A percentile compares a stretch with the other conserved stretches of the same genome.
phyloP scores from a whole-genome alignment of 148 eudicot species.

The Polygonum aviculare region DNA sequence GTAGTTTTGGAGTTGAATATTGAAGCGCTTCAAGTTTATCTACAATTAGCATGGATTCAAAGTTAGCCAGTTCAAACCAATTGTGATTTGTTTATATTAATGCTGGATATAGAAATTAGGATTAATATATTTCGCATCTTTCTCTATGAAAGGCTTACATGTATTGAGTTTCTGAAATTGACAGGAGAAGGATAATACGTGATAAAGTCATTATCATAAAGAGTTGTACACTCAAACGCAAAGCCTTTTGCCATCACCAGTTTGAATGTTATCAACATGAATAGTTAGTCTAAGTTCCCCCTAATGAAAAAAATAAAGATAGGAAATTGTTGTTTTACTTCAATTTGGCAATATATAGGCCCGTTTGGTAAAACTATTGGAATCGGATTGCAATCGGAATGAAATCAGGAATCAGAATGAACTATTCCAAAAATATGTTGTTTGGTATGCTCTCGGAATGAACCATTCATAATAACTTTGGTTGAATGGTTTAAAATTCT shows the following conservation, averaged over 20 bases:
- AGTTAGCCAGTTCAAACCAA: neutral
- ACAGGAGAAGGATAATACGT: neutral
- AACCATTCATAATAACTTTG: too few relatives aligned
- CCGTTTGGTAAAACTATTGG: too few relatives aligned
- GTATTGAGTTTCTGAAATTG: neutral
- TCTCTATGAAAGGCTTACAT: neutral
- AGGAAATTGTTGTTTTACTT: neutral
- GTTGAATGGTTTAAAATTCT: too few relatives aligned
- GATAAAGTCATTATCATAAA: conserved; percentile 4
- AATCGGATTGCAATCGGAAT: too few relatives aligned
- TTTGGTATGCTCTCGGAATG: too few relatives aligned
- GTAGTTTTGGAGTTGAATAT: neutral
- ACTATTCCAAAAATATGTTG: too few relatives aligned
- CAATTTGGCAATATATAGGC: neutral
- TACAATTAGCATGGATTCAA: neutral
- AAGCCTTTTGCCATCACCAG: conserved; percentile 5
- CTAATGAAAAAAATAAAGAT: neutral
- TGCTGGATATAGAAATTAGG: neutral
- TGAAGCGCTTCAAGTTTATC: neutral
- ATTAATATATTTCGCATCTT: neutral
- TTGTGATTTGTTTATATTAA: neutral
- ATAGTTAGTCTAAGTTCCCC: neutral
- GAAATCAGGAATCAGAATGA: too few relatives aligned
- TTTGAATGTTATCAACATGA: conserved; percentile 7
- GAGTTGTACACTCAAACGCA: conserved; percentile 11